Evolutionary conservation across 83 land plant genomes (phyloP), one percentile per base, ranked within the genome.

Genomic region (Larix sibirica): DNA sequence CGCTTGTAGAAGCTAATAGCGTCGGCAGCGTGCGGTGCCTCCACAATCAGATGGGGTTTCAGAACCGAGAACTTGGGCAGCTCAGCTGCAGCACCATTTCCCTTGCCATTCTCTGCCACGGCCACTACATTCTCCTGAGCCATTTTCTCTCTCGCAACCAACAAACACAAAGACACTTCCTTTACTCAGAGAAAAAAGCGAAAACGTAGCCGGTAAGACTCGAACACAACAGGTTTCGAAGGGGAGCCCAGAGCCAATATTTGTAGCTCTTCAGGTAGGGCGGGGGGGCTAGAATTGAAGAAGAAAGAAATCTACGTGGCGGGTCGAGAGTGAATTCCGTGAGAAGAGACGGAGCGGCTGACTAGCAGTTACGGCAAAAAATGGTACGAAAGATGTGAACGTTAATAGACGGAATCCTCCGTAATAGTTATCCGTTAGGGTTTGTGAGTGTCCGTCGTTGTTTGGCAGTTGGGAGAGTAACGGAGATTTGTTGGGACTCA

Each of bases 1-100:
- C 86, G 62, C 91, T 94, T 92, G 90, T 90, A 94, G 86, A 96
- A 96, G 88, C 81, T 81, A 16, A 96, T 89, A 62, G 98, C 98
- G 17, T 92, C 98, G 44, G 44, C 83, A 3, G 91, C 97, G 82
- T 90, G 84, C 23, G 91, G 77, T 10, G 91, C 92, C 82, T 90
- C 80, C 21, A 96, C 92, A 10, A 89, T 12, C 71, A 96, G 81
- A 85, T 90, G 95, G 0, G 96, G 93, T 91, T 83, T 90, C 77
- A 95, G 13, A 18, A 84, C 70, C 18, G 84, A 71, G 86, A 89
- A 86, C 13, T 13, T 66, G 75, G 77, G 60, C 4, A 69, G 26
- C 82, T 79, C 58, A 14, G 23, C 23, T 1, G 31, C 79, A 12
- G 62, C 58, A 1, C 44, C 81, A 38, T 79, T 81, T 18, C 77